These are phyloP conservation scores for Rhizomucor pusillus DNA, from an alignment of 371 early-diverging fungal species.

Conservation along the genomic window DNA sequence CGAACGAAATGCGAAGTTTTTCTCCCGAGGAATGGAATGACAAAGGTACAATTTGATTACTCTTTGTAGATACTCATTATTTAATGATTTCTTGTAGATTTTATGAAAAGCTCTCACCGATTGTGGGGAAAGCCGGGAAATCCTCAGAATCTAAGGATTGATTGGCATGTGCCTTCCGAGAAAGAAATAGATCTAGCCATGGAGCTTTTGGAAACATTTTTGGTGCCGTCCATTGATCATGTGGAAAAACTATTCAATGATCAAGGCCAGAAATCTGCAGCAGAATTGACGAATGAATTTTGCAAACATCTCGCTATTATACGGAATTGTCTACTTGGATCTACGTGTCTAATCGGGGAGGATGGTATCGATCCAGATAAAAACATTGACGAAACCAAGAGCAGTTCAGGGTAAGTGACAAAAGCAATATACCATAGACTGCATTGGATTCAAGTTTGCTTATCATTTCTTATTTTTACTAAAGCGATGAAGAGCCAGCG, in stretches of 20 bases:
- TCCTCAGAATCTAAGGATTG: constrained; percentile 49
- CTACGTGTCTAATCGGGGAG: constrained; percentile 50
- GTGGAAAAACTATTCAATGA: constrained; percentile 47
- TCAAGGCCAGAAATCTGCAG: constrained; percentile 16
- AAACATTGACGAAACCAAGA: constrained; percentile 3
- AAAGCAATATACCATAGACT: no score
- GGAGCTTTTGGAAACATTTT: constrained; percentile 54
- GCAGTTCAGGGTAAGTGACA: neutral
- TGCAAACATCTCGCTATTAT: constrained; percentile 59
- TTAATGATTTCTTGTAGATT: constrained; percentile 22
- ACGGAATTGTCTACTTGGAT: constrained; percentile 54
- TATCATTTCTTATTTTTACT: no score
- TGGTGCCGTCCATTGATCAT: constrained; percentile 40
- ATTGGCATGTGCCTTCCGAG: constrained; percentile 78
- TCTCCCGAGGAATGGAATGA: constrained; percentile 54
- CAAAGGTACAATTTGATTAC: constrained; percentile 24
- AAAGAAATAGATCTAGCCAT: constrained; percentile 69
- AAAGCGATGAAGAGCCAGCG: no score
- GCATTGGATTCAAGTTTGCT: neutral
- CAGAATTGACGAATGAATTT: constrained; percentile 52
- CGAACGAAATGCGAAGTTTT: constrained; percentile 50
- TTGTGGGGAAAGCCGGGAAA: constrained; percentile 73
- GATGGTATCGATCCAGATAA: constrained; percentile 39
- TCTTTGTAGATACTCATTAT: neutral
- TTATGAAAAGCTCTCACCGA: constrained; percentile 59